These are phyloP conservation scores for Globisporangium recalcitrans DNA, from an alignment of 352 stramenopile genomes.

Conservation along the genomic window DNA sequence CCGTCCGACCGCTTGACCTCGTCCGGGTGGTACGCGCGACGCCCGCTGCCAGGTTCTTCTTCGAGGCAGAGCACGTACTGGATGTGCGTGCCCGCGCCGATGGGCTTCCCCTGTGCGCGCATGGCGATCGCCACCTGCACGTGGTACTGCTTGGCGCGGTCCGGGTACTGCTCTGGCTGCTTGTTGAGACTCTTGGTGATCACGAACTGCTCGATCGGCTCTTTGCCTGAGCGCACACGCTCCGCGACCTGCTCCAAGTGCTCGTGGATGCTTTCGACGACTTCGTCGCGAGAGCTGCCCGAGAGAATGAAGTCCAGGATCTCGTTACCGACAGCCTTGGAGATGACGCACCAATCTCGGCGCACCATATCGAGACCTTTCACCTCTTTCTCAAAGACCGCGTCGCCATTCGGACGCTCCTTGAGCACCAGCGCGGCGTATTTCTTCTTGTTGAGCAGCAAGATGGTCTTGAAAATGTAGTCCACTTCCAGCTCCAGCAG, in stretches of 20 bases:
- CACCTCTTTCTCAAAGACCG: slow-evolving; percentile 93
- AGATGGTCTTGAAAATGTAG: slow-evolving; percentile 98
- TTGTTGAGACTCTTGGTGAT: slow-evolving; percentile 99
- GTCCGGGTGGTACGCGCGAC: slow-evolving; percentile 84
- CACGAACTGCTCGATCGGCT: slow-evolving; percentile 96
- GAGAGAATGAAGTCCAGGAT: slow-evolving; percentile 98
- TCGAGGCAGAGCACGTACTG: slow-evolving; percentile 96
- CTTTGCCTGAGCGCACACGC: slow-evolving; percentile 91
- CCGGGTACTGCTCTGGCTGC: slow-evolving; percentile 95
- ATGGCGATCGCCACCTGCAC: slow-evolving; percentile 97
- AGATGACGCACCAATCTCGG: slow-evolving; percentile 98
- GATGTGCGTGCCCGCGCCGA: slow-evolving; percentile 99
- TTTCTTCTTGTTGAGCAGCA: slow-evolving; percentile 99
- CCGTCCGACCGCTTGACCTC: slow-evolving; percentile 71
- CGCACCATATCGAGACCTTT: slow-evolving; percentile 98
- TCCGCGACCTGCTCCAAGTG: slow-evolving; percentile 89
- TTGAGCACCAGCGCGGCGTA: slow-evolving; percentile 97
- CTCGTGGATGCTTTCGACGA: slow-evolving; percentile 96
- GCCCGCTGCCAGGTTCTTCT: slow-evolving; percentile 66
- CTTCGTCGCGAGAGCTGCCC: slow-evolving; percentile 90
- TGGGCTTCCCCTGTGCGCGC: slow-evolving; percentile 91
- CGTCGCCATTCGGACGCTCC: slow-evolving; percentile 54
- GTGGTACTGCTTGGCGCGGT: slow-evolving; percentile 95
- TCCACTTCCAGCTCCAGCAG: slow-evolving; percentile 99
- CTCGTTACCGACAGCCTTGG: slow-evolving; percentile 94